phyloP scores from a whole-genome alignment of 495 filamentous ascomycete species.

The Aspergillus baeticus region DNA sequence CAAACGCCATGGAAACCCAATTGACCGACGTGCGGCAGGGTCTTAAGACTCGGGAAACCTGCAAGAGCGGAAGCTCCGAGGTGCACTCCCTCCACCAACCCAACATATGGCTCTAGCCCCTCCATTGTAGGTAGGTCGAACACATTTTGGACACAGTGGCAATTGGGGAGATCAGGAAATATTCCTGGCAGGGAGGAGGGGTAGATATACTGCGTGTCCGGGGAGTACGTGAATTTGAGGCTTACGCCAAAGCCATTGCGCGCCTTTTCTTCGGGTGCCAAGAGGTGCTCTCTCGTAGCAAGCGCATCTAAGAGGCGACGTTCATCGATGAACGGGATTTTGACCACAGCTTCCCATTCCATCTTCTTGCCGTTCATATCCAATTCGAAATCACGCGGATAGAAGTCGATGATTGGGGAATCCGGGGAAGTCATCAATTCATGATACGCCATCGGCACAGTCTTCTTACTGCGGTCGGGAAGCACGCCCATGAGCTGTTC shows the following conservation, averaged over 20 bases:
- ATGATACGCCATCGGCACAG: constrained; percentile 85
- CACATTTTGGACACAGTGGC: constrained; percentile 89
- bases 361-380: constrained; percentile 99
- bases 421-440: constrained; percentile 85
- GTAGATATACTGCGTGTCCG: constrained; percentile 73
- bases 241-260: constrained; percentile 90
- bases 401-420: constrained; percentile 98
- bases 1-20: constrained; percentile 89
- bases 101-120: constrained; percentile 80
- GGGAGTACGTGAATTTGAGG: constrained; percentile 86
- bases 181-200: constrained; percentile 83
- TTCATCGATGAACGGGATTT: constrained; percentile 98
- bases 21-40: constrained; percentile 72
- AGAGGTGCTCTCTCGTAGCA: constrained; percentile 72
- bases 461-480: constrained; percentile 94
- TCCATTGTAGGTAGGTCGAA: constrained; percentile 94
- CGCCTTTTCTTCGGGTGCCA: constrained; percentile 71
- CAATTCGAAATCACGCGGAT: constrained; percentile 93
- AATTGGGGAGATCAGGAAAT: constrained; percentile 85
- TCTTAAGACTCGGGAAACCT: constrained; percentile 88
- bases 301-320: constrained; percentile 79
- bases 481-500: constrained; percentile 99
- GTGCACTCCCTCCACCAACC: constrained; percentile 83
- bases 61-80: constrained; percentile 79
- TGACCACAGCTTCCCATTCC: constrained; percentile 99